Evolutionary conservation across 345 rosid genomes (phyloP).

Genomic region (Abelmoschus esculentus): DNA sequence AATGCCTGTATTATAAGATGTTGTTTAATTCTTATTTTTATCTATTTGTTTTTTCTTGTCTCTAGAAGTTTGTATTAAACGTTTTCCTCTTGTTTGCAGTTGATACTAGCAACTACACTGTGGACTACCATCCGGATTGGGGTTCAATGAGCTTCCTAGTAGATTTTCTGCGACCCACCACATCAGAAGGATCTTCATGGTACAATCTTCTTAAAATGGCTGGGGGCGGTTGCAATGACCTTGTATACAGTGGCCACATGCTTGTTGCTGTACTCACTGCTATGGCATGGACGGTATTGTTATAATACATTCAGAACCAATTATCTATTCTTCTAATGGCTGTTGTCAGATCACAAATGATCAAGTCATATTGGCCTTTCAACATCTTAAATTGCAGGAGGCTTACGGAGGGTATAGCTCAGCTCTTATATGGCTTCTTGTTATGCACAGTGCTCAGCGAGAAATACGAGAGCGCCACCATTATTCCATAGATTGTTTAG

Average conservation of each 20-base stretch:
- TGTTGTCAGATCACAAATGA: background rate
- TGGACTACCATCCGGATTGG: conserved; percentile 72
- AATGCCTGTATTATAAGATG: background rate
- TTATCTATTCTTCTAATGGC: background rate
- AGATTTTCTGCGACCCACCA: conserved; percentile 76
- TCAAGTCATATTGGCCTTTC: background rate
- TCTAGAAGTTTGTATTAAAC: background rate
- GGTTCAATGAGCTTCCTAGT: conserved; percentile 74
- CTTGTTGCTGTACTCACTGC: conserved; percentile 90
- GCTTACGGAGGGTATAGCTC: conserved; percentile 90
- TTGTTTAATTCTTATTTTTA: background rate
- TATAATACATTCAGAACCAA: background rate
- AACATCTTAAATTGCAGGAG: conserved; percentile 47
- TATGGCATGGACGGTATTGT: conserved; percentile 93
- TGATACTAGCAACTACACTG: conserved; percentile 29
- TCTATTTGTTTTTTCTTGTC: background rate
- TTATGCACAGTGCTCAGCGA: conserved; percentile 77
- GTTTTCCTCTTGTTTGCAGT: conserved; percentile 35
- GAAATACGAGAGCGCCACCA: conserved; percentile 88
- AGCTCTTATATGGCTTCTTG: conserved; percentile 71
- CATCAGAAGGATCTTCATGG: conserved; percentile 68
- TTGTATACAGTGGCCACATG: conserved; percentile 93
- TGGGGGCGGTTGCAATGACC: conserved; percentile 98
- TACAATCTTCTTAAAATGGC: conserved; percentile 69
- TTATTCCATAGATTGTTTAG: conserved; percentile 77